phyloP scores from a whole-genome alignment of 352 stramenopile genomes.

The Globisporangium takayamanum region DNA sequence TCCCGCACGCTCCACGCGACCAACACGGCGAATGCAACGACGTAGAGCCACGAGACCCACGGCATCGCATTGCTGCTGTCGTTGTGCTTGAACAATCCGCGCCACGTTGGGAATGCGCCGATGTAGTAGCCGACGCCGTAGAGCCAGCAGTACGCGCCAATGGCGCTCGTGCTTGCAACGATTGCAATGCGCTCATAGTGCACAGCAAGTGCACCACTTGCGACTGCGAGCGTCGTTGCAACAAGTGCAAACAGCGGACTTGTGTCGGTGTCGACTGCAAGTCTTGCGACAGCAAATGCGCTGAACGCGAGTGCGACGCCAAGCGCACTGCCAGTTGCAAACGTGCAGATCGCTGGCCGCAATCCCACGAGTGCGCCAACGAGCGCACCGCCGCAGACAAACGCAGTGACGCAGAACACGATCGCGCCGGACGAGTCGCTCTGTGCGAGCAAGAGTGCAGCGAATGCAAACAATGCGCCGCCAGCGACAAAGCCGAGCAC shows the following conservation, averaged over 20 bases:
- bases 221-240: neutral
- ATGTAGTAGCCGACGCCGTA: constrained; percentile 28
- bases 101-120: constrained; percentile 17
- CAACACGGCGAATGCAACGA: constrained; percentile 13
- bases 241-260: neutral
- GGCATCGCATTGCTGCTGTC: constrained; percentile 1
- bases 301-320: constrained; percentile 14
- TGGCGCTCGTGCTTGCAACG: constrained; percentile 23
- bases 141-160: constrained; percentile 19
- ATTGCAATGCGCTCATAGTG: constrained; percentile 11
- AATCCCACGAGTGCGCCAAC: constrained; percentile 14
- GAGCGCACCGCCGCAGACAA: constrained; percentile 16
- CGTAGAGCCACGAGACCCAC: constrained; percentile 19
- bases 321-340: constrained; percentile 15
- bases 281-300: constrained; percentile 1
- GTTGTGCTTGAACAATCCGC: neutral
- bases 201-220: constrained; percentile 3
- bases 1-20: constrained; percentile 16
- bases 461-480: constrained; percentile 12
- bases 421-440: constrained; percentile 9
- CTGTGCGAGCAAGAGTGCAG: constrained; percentile 3
- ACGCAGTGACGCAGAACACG: constrained; percentile 17
- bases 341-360: constrained; percentile 5
- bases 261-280: constrained; percentile 4
- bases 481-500: constrained; percentile 14